Evolutionary conservation across 768 basidiomycete species (phyloP).

Genomic region (Hirschioporus abietinus): DNA sequence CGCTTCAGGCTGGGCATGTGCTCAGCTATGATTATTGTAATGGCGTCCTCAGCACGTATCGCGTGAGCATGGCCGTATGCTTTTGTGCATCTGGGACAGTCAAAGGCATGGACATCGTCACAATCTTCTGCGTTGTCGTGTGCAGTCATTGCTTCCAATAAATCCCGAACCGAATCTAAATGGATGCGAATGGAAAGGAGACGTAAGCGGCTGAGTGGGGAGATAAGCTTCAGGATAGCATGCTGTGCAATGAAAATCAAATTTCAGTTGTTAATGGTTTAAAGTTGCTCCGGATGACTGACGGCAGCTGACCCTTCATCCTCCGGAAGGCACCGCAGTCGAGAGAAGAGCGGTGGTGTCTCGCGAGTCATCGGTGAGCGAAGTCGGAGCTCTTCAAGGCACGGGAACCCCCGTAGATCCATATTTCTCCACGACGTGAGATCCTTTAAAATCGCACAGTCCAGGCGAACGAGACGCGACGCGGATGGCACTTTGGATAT

Average conservation of each 20-base stretch:
- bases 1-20: not conserved
- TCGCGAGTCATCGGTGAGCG: not conserved
- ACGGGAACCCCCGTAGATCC: not conserved
- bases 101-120: not conserved
- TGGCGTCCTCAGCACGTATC: not conserved
- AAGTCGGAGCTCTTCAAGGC: not conserved
- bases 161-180: not conserved
- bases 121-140: not conserved
- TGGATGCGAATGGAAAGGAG: not conserved
- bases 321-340: not conserved
- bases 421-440: not conserved
- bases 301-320: not conserved
- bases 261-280: not conserved
- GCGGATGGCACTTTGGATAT: not conserved
- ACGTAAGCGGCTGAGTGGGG: not conserved
- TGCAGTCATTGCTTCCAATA: not conserved
- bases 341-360: not conserved
- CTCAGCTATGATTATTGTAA: not conserved
- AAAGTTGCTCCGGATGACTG: no score
- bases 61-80: not conserved
- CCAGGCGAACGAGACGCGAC: not conserved
- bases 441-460: not conserved
- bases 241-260: not conserved
- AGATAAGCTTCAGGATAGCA: not conserved
- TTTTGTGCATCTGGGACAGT: not conserved